These are phyloP conservation scores for Talaromyces sp. DNA, from an alignment of 2,329 filamentous ascomycete genomes.

Conservation along the genomic window DNA sequence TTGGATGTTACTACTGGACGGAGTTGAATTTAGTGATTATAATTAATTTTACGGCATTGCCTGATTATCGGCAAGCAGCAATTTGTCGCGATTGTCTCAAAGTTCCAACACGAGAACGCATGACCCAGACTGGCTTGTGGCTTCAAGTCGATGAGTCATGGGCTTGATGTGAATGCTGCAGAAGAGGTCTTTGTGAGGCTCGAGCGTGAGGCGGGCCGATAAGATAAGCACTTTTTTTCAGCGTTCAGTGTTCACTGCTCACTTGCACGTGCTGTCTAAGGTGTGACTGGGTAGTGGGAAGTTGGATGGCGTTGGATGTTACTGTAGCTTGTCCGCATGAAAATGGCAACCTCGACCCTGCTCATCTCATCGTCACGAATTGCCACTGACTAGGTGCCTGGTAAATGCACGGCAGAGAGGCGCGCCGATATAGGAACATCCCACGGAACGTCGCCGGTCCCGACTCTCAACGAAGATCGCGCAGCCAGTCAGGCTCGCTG, in stretches of 20 bases:
- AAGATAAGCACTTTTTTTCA: neutral
- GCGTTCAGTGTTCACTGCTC: neutral
- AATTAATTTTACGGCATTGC: neutral
- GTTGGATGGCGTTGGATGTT: neutral
- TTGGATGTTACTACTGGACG: neutral
- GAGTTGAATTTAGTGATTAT: neutral
- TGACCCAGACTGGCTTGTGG: neutral
- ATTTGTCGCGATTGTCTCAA: neutral
- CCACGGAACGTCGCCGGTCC: neutral
- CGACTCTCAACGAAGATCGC: neutral
- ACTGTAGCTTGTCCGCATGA: neutral
- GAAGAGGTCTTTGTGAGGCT: neutral
- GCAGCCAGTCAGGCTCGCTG: neutral
- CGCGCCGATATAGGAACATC: neutral
- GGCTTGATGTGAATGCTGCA: neutral
- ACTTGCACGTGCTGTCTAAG: neutral
- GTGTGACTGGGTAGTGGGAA: neutral
- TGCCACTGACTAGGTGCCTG: neutral
- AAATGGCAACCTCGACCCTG: neutral
- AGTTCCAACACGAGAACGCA: neutral
- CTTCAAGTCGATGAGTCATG: neutral
- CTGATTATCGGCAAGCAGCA: neutral
- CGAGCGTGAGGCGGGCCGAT: neutral
- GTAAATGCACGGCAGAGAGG: neutral
- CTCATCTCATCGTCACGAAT: neutral